Conservation (phyloP, 2,329 filamentous ascomycete genomes). For the Xylaria sp. region DNA sequence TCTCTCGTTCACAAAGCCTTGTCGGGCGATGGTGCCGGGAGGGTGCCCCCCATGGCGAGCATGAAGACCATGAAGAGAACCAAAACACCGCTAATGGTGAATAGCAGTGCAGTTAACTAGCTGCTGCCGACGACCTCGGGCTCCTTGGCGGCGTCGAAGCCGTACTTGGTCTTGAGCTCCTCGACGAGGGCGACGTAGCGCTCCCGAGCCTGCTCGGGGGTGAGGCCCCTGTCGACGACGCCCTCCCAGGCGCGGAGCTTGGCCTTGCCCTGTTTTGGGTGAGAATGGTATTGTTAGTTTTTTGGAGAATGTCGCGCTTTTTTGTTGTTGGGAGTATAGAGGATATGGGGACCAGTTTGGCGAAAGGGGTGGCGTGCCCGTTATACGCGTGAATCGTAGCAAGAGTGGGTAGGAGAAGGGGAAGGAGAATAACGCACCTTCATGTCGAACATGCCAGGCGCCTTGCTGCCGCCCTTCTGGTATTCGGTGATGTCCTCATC, state of each 20-base stretch:
- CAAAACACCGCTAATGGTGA: slow-evolving; percentile 2
- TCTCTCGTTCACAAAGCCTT: background rate
- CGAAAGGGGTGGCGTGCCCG: background rate
- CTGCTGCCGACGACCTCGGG: slow-evolving; percentile 48
- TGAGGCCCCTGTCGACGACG: slow-evolving; percentile 57
- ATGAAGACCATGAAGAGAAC: slow-evolving; percentile 1
- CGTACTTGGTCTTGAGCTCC: slow-evolving; percentile 63
- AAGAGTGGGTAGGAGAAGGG: background rate
- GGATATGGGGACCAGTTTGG: background rate
- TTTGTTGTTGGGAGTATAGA: background rate
- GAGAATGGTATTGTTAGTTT: background rate
- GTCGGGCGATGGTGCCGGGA: no score
- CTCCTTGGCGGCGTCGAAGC: slow-evolving; percentile 59
- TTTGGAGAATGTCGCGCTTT: background rate
- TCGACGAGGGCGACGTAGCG: slow-evolving; percentile 71
- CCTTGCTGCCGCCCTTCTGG: slow-evolving; percentile 30
- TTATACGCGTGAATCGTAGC: background rate
- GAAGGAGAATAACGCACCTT: slow-evolving; percentile 44
- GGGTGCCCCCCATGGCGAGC: background rate
- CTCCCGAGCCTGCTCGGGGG: slow-evolving; percentile 63
- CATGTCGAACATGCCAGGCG: slow-evolving; percentile 64
- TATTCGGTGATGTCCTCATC: slow-evolving; percentile 54
- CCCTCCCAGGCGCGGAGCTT: slow-evolving; percentile 77
- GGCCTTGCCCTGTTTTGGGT: slow-evolving; percentile 58
- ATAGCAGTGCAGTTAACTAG: slow-evolving; percentile 13